Percentiles rank a stretch among this genome's conserved stretches.
Conservation (phyloP, 345 rosid species). For the Passiflora organensis region DNA sequence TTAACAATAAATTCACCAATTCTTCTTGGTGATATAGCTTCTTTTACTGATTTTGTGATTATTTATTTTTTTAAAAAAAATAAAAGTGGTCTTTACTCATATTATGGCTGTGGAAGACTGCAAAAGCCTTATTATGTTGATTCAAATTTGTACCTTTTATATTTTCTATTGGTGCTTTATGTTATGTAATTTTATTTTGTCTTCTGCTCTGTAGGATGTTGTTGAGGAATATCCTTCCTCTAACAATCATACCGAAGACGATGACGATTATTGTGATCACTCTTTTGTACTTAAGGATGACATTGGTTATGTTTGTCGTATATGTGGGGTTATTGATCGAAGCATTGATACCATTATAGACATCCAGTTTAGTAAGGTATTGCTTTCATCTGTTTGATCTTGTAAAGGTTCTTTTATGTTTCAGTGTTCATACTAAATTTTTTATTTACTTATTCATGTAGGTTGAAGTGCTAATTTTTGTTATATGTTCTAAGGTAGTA, state of each 20-base stretch:
- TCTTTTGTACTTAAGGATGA: constrained; percentile 79
- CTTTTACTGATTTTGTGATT: too few relatives aligned
- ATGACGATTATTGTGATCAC: constrained; percentile 66
- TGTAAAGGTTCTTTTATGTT: neutral
- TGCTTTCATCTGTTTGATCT: neutral
- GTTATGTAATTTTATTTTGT: constrained; percentile 14
- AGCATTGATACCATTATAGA: constrained; percentile 76
- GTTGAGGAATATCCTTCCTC: constrained; percentile 38
- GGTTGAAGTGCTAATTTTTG: neutral
- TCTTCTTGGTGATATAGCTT: too few relatives aligned
- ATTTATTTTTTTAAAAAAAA: too few relatives aligned
- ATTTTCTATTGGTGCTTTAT: neutral
- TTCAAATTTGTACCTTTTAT: neutral
- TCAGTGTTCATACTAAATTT: too few relatives aligned
- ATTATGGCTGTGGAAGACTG: neutral
- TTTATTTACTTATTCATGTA: neutral
- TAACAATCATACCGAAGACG: constrained; percentile 40
- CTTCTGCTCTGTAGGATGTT: constrained; percentile 38
- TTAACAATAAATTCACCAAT: too few relatives aligned
- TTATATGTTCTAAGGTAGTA: neutral
- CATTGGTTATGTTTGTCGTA: constrained; percentile 87
- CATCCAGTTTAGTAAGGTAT: constrained; percentile 70
- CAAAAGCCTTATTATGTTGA: too few relatives aligned
- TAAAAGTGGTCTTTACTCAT: too few relatives aligned
- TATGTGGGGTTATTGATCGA: constrained; percentile 70